These are phyloP conservation scores for Lenzites betulinus DNA, from an alignment of 768 basidiomycete species.

Conservation along the genomic window DNA sequence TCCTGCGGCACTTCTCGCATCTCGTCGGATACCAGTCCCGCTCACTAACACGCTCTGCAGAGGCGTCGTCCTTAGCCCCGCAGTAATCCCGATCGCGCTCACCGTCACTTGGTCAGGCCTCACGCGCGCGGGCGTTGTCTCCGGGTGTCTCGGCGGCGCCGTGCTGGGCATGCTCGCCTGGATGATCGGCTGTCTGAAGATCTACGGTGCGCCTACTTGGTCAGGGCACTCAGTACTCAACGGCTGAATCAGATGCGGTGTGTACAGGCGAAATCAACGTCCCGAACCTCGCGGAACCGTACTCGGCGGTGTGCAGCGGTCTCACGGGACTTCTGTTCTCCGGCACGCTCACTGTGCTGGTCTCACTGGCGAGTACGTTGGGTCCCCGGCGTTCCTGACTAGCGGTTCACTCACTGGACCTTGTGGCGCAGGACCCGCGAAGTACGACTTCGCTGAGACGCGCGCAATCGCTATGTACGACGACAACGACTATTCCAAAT, in stretches of 20 bases:
- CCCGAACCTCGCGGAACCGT: conserved; percentile 36
- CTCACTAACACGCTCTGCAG: conserved; percentile 27
- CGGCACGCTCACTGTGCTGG: conserved; percentile 33
- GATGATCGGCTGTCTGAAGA: conserved; percentile 55
- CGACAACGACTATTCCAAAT: not conserved
- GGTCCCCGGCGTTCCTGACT: not conserved
- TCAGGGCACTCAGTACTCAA: not conserved
- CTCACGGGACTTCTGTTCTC: conserved; percentile 35
- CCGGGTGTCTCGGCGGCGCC: conserved; percentile 45
- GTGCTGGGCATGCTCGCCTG: conserved; percentile 48
- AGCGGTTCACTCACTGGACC: not conserved
- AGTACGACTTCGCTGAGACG: conserved; percentile 39
- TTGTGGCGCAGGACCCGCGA: conserved; percentile 30
- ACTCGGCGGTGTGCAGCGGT: conserved; percentile 39
- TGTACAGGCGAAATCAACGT: conserved; percentile 35
- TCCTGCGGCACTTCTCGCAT: not conserved
- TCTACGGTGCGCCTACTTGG: conserved; percentile 37
- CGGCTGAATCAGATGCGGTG: no score
- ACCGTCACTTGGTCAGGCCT: conserved; percentile 51
- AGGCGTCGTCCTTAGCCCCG: conserved; percentile 51
- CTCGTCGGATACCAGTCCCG: not conserved
- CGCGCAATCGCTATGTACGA: conserved; percentile 35
- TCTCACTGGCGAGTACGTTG: conserved; percentile 33
- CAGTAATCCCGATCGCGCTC: conserved; percentile 51
- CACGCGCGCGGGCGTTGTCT: conserved; percentile 41